Evolutionary conservation across 306 rosid species (phyloP).

Genomic region (Vigna trinervia): DNA sequence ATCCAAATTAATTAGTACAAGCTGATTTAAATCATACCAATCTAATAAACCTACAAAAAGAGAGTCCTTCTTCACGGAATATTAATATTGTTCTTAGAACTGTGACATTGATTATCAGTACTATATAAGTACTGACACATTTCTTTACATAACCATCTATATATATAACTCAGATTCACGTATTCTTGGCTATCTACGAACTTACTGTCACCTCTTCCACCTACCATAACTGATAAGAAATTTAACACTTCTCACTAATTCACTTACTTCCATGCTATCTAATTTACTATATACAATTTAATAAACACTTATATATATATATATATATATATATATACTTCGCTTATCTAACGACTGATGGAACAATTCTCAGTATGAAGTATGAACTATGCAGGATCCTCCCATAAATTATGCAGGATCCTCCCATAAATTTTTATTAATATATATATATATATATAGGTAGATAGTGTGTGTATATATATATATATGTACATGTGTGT

Average conservation of each 20-base stretch:
- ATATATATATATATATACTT: neutral
- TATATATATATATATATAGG: neutral
- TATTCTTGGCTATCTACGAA: neutral
- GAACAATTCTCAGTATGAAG: neutral
- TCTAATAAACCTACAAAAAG: neutral
- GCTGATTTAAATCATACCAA: neutral
- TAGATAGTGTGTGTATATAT: no score
- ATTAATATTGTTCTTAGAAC: slow-evolving; percentile 6
- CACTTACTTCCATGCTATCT: neutral
- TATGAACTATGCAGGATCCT: slow-evolving; percentile 5
- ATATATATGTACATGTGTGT: no score
- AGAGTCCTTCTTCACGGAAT: neutral
- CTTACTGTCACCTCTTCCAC: neutral
- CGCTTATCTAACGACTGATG: neutral
- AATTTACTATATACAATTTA: slow-evolving; percentile 21
- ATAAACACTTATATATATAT: neutral
- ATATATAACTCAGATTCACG: neutral
- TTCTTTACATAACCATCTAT: neutral
- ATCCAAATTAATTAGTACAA: neutral
- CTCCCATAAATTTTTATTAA: slow-evolving; percentile 6
- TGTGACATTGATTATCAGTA: neutral
- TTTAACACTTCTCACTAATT: neutral
- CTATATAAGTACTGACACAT: neutral
- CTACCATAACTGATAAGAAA: neutral
- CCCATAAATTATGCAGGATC: slow-evolving; percentile 3